Base-by-base conservation (phyloP, 139 green algal genomes). In the Picochlorum sp. region DNA sequence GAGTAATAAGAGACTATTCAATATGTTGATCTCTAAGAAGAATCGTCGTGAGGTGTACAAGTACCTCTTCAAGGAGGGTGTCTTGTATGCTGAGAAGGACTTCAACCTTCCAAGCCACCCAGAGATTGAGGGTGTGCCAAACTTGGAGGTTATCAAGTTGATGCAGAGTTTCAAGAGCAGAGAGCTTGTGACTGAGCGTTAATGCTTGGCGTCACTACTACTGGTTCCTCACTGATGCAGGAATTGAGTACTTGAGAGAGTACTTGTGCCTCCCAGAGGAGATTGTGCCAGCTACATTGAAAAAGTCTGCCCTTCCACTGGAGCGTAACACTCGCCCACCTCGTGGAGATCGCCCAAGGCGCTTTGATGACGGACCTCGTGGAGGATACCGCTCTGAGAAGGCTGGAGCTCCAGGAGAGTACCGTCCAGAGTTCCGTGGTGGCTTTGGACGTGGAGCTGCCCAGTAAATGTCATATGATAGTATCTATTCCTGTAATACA, bases 1-100 rank as follows among this genome's bases (percentile, higher is more conserved):
- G 5, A 20, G n/a, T 51, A 20, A 15, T 57, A 54, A 66, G 14
- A n/a, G 67, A 60, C 57, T 62, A 74, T 55, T 61, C 78, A 92
- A 75, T 58, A 98, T 98, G 94, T 71, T 99, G 55, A 96, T 99
- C 71, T 80, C 91, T 57, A 98, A 98, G 88, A 96, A 96, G 85
- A 96, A 97, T 82, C 87, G 94, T 68, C 80, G 84, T 45, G 90
- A 94, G 79, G 87, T 98, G 30, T 99, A 99, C 92, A 98, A 97
- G 89, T 96, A 93, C 86, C 94, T 99, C 72, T 99, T 99, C 84
- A 88, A 95, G 70, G 94, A 99, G 91, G 94, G 94, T 26, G 94
- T 99, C 45, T 78, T 98, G 49, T 92, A 88, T 66, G 94, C 94
- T 21, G 89, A 97, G 88, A 99, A 99, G 91, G 92, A 99, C 85